Evolutionary conservation across 1,139 yeast species (phyloP).

Genomic region (Yamadazyma membranifaciens): DNA sequence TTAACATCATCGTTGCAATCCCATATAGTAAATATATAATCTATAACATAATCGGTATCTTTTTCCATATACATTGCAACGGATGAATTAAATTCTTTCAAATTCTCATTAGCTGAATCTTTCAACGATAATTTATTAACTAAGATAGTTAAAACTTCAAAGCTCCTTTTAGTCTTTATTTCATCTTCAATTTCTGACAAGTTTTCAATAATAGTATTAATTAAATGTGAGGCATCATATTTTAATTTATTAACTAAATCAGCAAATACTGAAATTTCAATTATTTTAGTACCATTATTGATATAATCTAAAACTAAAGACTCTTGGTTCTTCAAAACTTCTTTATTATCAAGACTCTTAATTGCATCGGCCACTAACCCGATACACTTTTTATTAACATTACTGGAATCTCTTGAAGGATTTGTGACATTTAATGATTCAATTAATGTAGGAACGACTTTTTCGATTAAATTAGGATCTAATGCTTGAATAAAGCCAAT

Average conservation of each 20-base stretch:
- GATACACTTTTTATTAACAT: conserved; percentile 3
- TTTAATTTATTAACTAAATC: conserved; percentile 3
- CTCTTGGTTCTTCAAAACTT: not conserved
- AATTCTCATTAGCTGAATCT: conserved; percentile 1
- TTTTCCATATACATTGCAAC: conserved; percentile 27
- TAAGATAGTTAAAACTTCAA: conserved; percentile 5
- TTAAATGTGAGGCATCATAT: conserved; percentile 1
- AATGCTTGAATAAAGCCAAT: conserved; percentile 8
- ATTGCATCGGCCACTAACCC: conserved; percentile 1
- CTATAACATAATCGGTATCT: conserved; percentile 25
- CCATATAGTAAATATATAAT: conserved; percentile 19
- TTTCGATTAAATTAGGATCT: not conserved
- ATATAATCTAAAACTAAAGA: conserved; percentile 2
- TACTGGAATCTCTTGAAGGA: not conserved
- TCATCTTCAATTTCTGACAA: conserved; percentile 11
- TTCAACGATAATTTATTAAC: not conserved
- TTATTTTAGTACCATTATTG: conserved; percentile 1
- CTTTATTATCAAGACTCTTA: not conserved
- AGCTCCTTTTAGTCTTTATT: conserved; percentile 4
- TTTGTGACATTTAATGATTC: conserved; percentile 1
- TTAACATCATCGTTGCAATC: conserved; percentile 9
- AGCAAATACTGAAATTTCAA: conserved; percentile 1
- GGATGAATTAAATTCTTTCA: conserved; percentile 10
- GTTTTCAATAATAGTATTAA: conserved; percentile 4
- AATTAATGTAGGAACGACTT: conserved; percentile 2